A percentile compares a stretch with the other conserved stretches of the same genome.
phyloP scores from a whole-genome alignment of 78 protist genomes.

The Emiliania huxleyi region DNA sequence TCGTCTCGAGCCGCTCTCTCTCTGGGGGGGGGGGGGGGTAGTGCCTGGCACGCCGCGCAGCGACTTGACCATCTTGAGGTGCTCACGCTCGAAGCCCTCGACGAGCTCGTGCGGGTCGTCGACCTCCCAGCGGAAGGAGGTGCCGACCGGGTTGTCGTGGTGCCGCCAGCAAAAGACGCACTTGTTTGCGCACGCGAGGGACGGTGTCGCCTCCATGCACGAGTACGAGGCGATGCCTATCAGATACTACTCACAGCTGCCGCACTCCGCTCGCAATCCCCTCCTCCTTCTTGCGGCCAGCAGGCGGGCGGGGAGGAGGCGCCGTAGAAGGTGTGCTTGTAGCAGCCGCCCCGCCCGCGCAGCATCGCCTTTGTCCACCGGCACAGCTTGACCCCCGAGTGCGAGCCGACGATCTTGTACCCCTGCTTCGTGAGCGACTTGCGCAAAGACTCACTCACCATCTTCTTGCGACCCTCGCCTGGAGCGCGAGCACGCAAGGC shows the following conservation, averaged over 20 bases:
- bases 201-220: conserved; percentile 89
- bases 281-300: no score
- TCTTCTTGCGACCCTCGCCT: no score
- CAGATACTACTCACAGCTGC: no score
- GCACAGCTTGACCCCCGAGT: conserved; percentile 90
- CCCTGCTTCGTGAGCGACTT: conserved; percentile 56
- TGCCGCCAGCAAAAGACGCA: conserved; percentile 96
- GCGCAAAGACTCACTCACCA: conserved; percentile 46
- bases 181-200: conserved; percentile 90
- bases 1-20: no score
- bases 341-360: conserved; percentile 86
- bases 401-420: conserved; percentile 78
- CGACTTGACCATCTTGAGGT: conserved; percentile 50
- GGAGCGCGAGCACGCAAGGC: no score
- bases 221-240: conserved; percentile 2
- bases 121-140: conserved; percentile 38
- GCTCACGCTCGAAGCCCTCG: conserved; percentile 33
- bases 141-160: conserved; percentile 81
- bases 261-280: no score
- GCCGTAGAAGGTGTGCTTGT: conserved; percentile 87
- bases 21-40: no score
- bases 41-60: conserved; percentile 53
- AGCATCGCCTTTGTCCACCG: conserved; percentile 87
- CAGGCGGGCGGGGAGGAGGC: no score
- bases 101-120: background rate